These are phyloP conservation scores for Cornus kousa DNA, from an alignment of 148 eudicot genomes.

Conservation along the genomic window DNA sequence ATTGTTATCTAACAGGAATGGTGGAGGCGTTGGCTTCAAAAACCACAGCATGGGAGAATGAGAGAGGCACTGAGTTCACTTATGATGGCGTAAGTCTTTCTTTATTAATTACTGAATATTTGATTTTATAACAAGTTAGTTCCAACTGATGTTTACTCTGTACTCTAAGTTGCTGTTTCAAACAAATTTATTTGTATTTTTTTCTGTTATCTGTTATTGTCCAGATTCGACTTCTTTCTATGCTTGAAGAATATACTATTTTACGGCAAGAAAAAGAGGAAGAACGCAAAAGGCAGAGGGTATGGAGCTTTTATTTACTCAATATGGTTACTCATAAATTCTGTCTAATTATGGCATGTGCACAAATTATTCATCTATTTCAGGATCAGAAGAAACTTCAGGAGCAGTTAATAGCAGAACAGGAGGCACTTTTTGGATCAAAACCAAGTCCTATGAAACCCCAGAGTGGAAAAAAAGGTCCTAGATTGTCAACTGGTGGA, in stretches of 20 bases:
- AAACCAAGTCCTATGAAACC: conserved; percentile 85
- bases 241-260: conserved; percentile 71
- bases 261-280: conserved; percentile 75
- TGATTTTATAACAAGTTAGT: neutral
- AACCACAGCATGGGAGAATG: conserved; percentile 71
- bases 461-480: conserved; percentile 60
- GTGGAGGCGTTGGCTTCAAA: conserved; percentile 71
- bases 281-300: conserved; percentile 81
- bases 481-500: conserved; percentile 62
- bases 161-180: neutral
- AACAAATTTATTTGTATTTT: neutral
- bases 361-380: conserved; percentile 10
- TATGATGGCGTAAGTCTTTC: conserved; percentile 84
- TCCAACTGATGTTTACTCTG: neutral
- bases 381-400: conserved; percentile 97
- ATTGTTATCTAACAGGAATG: conserved; percentile 56
- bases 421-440: conserved; percentile 82
- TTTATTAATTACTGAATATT: neutral
- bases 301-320: conserved; percentile 25
- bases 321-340: neutral
- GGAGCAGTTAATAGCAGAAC: conserved; percentile 76
- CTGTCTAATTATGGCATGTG: neutral
- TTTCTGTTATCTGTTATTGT: conserved; percentile 11
- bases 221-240: conserved; percentile 69
- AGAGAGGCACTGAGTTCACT: conserved; percentile 65